These are phyloP conservation scores for Dissophora ornata DNA, from an alignment of 192 early-diverging fungal species.

Conservation along the genomic window DNA sequence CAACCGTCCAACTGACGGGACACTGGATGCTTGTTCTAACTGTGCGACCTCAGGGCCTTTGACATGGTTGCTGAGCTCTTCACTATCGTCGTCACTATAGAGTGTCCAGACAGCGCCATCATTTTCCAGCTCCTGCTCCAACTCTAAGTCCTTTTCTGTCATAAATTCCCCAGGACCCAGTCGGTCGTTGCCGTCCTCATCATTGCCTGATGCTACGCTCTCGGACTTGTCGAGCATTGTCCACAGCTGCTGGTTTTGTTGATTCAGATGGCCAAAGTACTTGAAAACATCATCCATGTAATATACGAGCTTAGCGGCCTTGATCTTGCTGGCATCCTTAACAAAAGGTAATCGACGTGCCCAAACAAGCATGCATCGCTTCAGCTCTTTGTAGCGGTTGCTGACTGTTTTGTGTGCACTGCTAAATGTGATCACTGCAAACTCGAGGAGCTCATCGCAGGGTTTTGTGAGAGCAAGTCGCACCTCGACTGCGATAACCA, in stretches of 20 bases:
- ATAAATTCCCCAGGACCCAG: neutral
- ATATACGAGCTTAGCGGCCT: conserved; percentile 14
- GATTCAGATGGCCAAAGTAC: conserved; percentile 28
- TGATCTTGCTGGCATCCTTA: conserved; percentile 2
- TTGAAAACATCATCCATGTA: conserved; percentile 30
- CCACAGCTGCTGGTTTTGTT: conserved; percentile 21
- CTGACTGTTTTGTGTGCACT: neutral
- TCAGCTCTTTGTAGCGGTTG: conserved; percentile 7
- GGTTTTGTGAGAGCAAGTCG: neutral
- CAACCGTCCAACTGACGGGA: too few species aligned
- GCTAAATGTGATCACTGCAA: conserved; percentile 3
- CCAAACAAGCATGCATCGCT: conserved; percentile 26
- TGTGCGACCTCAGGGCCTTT: too few species aligned
- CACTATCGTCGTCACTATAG: too few species aligned
- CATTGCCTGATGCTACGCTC: neutral
- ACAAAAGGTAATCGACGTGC: conserved; percentile 30
- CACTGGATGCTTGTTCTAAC: too few species aligned
- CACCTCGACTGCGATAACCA: conserved; percentile 21
- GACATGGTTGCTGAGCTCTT: too few species aligned
- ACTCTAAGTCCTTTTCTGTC: too few species aligned
- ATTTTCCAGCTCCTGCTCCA: too few species aligned
- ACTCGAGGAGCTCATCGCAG: conserved; percentile 11
- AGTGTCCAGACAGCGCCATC: too few species aligned
- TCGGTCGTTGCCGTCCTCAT: neutral
- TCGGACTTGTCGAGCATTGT: conserved; percentile 3